These are phyloP conservation scores for Citrus inodora DNA, from an alignment of 345 rosid species.

Conservation along the genomic window DNA sequence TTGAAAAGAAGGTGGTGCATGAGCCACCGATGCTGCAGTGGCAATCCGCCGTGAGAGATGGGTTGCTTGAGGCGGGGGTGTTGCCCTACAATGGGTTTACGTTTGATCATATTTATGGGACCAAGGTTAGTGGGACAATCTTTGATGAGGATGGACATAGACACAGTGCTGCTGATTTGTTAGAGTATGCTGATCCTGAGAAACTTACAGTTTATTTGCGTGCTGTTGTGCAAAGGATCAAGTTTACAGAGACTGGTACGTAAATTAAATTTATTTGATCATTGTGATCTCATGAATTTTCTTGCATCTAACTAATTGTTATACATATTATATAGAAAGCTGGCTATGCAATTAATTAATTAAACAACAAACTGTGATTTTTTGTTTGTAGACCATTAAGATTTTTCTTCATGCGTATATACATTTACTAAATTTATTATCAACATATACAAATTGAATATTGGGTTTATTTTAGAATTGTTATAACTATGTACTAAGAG, in stretches of 20 bases:
- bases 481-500: not conserved
- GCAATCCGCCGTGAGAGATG: slow-evolving; percentile 79
- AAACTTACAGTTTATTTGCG: slow-evolving; percentile 47
- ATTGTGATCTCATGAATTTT: not conserved
- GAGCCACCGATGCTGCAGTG: slow-evolving; percentile 49
- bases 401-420: no score
- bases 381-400: no score
- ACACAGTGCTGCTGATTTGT: slow-evolving; percentile 75
- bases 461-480: no score
- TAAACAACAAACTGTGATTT: no score
- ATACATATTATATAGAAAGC: no score
- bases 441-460: not conserved
- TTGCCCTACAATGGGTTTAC: slow-evolving; percentile 68
- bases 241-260: slow-evolving; percentile 44
- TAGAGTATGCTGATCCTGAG: slow-evolving; percentile 63
- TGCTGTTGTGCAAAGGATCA: slow-evolving; percentile 63
- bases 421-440: no score
- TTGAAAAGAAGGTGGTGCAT: slow-evolving; percentile 63
- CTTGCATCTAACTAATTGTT: not conserved
- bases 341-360: no score
- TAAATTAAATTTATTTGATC: not conserved
- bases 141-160: slow-evolving; percentile 64
- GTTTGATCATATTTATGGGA: slow-evolving; percentile 61
- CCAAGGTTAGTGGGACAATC: slow-evolving; percentile 72
- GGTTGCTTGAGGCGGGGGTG: slow-evolving; percentile 62